Base-by-base conservation (phyloP, 192 early-diverging fungal species). In the Coemansia sp. region DNA sequence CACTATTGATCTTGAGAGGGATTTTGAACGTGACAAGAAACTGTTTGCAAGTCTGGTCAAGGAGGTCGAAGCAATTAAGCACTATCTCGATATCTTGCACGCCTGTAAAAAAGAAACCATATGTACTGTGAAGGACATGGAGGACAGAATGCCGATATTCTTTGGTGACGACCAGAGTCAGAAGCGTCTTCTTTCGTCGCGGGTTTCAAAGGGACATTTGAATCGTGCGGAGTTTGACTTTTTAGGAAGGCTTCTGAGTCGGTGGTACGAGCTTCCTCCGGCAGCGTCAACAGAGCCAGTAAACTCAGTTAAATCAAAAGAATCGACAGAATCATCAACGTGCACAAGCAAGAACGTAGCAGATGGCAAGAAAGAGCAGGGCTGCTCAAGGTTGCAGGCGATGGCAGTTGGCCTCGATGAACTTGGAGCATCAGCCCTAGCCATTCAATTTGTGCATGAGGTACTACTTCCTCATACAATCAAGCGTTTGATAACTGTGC, bases 171-270 rank as follows among this genome's bases (percentile, higher is more conserved):
- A 71, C 20, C 3, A 7, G 21, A 67, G 28, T 3, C 52, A 64
- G 6, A 82, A 74, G 60, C 61, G 59, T 4, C 35, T 40, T 49
- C 55, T 82, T 42, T 37, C 74, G 3, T 37, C 39, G 7, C 74
- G 68, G 7, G 71, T 77, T 25, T 63, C 45, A 16, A 68, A 31
- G n/a, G 79, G 74, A 0, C 63, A 53, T 25, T 42, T 82, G 49
- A 82, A 70, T 28, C 64, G 74, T 16, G 71, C 64, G 3, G 79
- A 82, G 40, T 82, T 82, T 74, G 69, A 82, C 58, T 82, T 77
- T 70, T 53, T 77, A 5, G 71, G 75, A 7, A 31, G 79, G 29
- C 61, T 82, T 10, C 58, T 82, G 26, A 42, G 55, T 33, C 57
- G 63, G 12, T 82, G 79, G 79, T 82, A 72, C 58, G 29, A 39